phyloP scores from a whole-genome alignment of 345 rosid species.

The Trapa incisa region DNA sequence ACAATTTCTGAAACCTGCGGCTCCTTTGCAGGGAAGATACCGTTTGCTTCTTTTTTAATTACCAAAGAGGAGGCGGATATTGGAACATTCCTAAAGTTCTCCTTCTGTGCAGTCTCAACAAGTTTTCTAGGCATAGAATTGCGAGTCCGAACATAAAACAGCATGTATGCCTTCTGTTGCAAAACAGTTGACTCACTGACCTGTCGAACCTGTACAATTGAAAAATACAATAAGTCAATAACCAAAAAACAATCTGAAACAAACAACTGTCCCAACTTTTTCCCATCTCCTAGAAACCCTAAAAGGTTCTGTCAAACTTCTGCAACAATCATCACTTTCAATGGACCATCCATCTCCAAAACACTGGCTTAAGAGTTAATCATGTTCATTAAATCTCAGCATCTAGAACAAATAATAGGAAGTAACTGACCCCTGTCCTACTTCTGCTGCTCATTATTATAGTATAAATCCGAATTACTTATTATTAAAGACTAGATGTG shows the following conservation, averaged over 20 bases:
- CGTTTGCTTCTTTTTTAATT: slow-evolving; percentile 17
- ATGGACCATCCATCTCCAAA: not conserved
- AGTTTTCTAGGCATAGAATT: slow-evolving; percentile 33
- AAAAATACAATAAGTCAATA: slow-evolving; percentile 8
- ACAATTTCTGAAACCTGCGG: not conserved
- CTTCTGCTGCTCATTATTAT: not conserved
- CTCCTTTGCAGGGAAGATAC: slow-evolving; percentile 3
- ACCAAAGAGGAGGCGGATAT: slow-evolving; percentile 14
- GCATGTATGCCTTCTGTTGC: slow-evolving; percentile 91
- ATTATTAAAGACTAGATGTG: not conserved
- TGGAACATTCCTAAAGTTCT: slow-evolving; percentile 24
- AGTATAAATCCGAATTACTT: not conserved
- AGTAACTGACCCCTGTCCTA: not conserved
- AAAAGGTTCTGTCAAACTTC: not conserved
- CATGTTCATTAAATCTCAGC: not conserved
- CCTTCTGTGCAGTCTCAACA: slow-evolving; percentile 28
- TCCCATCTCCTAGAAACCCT: not conserved
- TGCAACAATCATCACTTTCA: not conserved
- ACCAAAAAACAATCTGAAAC: not conserved
- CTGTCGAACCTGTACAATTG: slow-evolving; percentile 48
- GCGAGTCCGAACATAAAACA: slow-evolving; percentile 86
- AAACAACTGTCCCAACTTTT: not conserved
- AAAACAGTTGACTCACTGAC: slow-evolving; percentile 71
- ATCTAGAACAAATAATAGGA: not conserved
- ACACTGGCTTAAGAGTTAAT: not conserved